A percentile compares a stretch with the other conserved stretches of the same genome.
phyloP scores from a whole-genome alignment of 2,329 filamentous ascomycete species.

The Canariomyces notabilis region DNA sequence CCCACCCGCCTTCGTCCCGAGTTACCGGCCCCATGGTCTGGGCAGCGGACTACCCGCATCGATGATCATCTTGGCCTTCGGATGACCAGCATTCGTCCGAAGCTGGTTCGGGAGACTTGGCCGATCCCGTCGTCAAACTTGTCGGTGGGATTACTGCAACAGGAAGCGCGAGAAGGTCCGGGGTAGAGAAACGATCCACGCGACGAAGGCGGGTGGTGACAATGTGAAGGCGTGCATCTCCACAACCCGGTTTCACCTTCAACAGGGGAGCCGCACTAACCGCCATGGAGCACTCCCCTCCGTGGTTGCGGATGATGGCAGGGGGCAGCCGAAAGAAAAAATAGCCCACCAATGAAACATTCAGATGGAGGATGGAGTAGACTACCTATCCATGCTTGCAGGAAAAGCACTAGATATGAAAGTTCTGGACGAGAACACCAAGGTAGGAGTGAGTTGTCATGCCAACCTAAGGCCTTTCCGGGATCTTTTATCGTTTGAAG shows the following conservation, averaged over 20 bases:
- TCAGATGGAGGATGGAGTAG: background rate
- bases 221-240: background rate
- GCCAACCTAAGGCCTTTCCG: too few relatives aligned
- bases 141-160: conserved; percentile 14
- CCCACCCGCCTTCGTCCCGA: too few relatives aligned
- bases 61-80: background rate
- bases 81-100: background rate
- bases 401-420: too few relatives aligned
- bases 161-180: conserved; percentile 9
- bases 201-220: background rate
- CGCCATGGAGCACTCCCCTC: conserved; percentile 14
- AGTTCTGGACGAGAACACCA: too few relatives aligned
- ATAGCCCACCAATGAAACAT: conserved; percentile 13
- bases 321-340: background rate
- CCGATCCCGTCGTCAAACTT: conserved; percentile 10
- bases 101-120: conserved; percentile 12
- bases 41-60: background rate
- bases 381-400: too few relatives aligned
- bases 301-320: conserved; percentile 1
- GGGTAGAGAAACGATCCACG: too few relatives aligned
- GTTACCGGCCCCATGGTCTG: background rate
- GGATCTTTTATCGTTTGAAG: too few relatives aligned
- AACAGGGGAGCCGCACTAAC: conserved; percentile 12
- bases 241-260: conserved; percentile 2
- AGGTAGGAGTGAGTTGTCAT: too few relatives aligned